Evolutionary conservation across 768 basidiomycete genomes (phyloP).

Genomic region (Boletus edulis): DNA sequence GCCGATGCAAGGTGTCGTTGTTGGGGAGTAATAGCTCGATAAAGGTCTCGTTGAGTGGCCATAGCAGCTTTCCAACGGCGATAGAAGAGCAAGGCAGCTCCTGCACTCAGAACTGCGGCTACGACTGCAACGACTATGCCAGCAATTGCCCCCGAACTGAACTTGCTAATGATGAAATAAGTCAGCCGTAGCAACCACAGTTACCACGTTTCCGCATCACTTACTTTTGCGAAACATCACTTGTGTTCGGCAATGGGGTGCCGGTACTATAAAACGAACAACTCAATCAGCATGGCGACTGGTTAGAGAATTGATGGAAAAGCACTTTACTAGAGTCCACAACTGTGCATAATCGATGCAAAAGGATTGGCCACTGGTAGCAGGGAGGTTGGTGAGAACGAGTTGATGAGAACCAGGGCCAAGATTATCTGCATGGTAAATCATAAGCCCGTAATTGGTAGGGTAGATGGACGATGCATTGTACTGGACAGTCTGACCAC

Average conservation of each 20-base stretch:
- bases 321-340: slow-evolving; percentile 18
- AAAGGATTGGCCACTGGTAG: slow-evolving; percentile 16
- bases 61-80: slow-evolving; percentile 27
- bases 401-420: slow-evolving; percentile 39
- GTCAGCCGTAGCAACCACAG: background rate
- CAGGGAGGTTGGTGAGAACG: slow-evolving; percentile 32
- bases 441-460: slow-evolving; percentile 29
- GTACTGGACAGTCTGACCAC: slow-evolving; percentile 18
- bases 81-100: slow-evolving; percentile 24
- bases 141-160: slow-evolving; percentile 23
- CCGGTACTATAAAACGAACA: background rate
- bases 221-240: slow-evolving; percentile 7
- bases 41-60: slow-evolving; percentile 10
- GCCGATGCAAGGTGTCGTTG: background rate
- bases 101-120: slow-evolving; percentile 13
- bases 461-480: slow-evolving; percentile 18
- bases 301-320: background rate
- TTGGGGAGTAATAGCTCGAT: slow-evolving; percentile 11
- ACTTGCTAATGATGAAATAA: slow-evolving; percentile 6
- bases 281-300: background rate
- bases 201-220: background rate
- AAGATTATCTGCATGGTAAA: slow-evolving; percentile 36
- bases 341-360: slow-evolving; percentile 35
- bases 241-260: background rate
- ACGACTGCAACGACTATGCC: slow-evolving; percentile 19